Conservation (phyloP, 2,329 filamentous ascomycete genomes). For the Grosmannia huntii region DNA sequence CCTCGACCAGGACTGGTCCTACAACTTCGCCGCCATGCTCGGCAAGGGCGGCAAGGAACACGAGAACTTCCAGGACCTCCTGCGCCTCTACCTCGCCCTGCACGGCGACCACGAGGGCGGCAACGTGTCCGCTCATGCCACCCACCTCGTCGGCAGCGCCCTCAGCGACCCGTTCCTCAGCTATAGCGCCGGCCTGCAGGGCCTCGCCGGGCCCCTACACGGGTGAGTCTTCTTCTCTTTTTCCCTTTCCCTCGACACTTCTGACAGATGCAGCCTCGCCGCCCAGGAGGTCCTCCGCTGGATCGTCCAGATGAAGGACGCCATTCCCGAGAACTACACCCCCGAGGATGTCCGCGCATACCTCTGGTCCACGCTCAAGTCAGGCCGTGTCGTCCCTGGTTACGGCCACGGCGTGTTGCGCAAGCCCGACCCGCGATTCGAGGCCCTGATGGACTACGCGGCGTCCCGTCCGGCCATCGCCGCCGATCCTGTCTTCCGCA, state of each 20-base stretch:
- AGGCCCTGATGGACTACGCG: conserved; percentile 94
- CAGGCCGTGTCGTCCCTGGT: conserved; percentile 83
- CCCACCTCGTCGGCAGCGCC: conserved; percentile 88
- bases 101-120: conserved; percentile 98
- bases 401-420: conserved; percentile 94
- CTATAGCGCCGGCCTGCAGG: conserved; percentile 90
- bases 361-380: conserved; percentile 86
- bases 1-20: conserved; percentile 83
- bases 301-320: conserved; percentile 90
- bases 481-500: conserved; percentile 77
- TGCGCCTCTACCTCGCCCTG: conserved; percentile 86
- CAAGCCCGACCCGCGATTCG: conserved; percentile 93
- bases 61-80: conserved; percentile 87
- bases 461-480: conserved; percentile 73
- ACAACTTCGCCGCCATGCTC: conserved; percentile 96
- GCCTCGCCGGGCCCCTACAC: conserved; percentile 86
- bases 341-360: conserved; percentile 78
- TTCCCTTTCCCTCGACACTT: neutral
- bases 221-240: conserved; percentile 33
- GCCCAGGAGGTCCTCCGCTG: conserved; percentile 95
- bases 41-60: conserved; percentile 81
- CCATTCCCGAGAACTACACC: conserved; percentile 65
- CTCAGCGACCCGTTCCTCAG: conserved; percentile 91
- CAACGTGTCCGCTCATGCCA: conserved; percentile 91
- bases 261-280: conserved; percentile 47